Evolutionary conservation across 2,329 filamentous ascomycete genomes (phyloP).

Genomic region (Hypomyces rosellus): DNA sequence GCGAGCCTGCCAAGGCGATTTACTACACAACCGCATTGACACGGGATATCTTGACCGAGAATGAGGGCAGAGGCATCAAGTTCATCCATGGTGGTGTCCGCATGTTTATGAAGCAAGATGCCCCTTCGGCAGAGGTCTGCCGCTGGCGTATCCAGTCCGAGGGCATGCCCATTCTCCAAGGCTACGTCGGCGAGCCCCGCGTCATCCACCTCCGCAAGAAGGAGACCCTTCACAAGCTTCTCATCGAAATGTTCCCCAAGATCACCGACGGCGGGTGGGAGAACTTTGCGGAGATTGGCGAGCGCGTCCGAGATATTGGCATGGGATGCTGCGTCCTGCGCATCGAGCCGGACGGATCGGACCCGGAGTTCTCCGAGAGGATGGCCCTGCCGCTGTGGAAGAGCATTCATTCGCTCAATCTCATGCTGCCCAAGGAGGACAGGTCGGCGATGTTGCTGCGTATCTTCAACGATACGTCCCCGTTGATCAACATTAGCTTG

Average conservation of each 20-base stretch:
- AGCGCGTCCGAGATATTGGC: constrained; percentile 67
- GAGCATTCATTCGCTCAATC: constrained; percentile 82
- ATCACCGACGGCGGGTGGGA: constrained; percentile 69
- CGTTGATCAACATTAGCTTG: constrained; percentile 65
- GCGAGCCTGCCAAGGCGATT: constrained; percentile 84
- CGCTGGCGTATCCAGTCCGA: constrained; percentile 95
- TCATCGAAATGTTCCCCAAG: constrained; percentile 96
- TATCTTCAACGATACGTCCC: constrained; percentile 83
- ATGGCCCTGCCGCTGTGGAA: constrained; percentile 94
- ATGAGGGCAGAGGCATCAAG: constrained; percentile 86
- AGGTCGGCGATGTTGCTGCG: constrained; percentile 85
- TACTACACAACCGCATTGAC: constrained; percentile 89
- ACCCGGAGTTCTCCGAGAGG: constrained; percentile 58
- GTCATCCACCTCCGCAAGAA: constrained; percentile 70
- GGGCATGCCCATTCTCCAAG: constrained; percentile 83
- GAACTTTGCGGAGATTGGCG: constrained; percentile 79
- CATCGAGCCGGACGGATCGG: constrained; percentile 66
- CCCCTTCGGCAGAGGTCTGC: constrained; percentile 78
- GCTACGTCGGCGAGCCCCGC: constrained; percentile 75
- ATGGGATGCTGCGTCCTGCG: constrained; percentile 92
- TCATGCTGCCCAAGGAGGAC: constrained; percentile 98
- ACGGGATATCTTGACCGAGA: constrained; percentile 76
- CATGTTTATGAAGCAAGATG: constrained; percentile 98
- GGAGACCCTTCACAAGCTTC: constrained; percentile 71
- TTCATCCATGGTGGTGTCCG: constrained; percentile 96